Evolutionary conservation across 2,329 filamentous ascomycete species (phyloP).

Genomic region (Ophiocordyceps unilateralis): DNA sequence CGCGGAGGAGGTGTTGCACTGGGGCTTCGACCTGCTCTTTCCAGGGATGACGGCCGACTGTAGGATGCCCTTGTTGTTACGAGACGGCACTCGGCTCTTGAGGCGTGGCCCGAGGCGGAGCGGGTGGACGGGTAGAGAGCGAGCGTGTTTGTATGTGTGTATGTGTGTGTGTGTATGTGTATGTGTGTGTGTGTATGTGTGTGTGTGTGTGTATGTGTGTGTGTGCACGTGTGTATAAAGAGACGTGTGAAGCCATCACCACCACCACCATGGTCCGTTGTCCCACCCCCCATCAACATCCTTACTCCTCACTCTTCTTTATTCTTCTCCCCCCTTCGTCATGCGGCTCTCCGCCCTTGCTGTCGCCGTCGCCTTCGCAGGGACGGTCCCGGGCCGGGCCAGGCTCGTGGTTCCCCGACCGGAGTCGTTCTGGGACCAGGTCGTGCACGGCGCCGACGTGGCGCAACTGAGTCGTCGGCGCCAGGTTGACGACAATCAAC

Average conservation of each 20-base stretch:
- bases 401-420: not conserved
- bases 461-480: not conserved
- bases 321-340: not conserved
- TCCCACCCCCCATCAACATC: not conserved
- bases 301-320: not conserved
- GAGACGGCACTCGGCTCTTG: not conserved
- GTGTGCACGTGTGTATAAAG: not conserved
- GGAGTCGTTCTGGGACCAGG: conserved; percentile 1
- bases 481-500: too few species aligned
- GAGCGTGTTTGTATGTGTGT: too few species aligned
- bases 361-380: not conserved
- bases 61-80: not conserved
- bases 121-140: too few species aligned
- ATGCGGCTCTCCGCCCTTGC: conserved; percentile 1
- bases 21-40: not conserved
- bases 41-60: not conserved
- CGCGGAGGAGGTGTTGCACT: not conserved
- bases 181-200: too few species aligned
- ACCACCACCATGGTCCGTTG: not conserved
- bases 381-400: too few species aligned
- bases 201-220: not conserved
- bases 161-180: too few species aligned
- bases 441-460: conserved; percentile 1
- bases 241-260: not conserved
- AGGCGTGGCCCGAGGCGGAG: not conserved